These are phyloP conservation scores for Pseudophaeomoniella oleicola DNA, from an alignment of 2,329 filamentous ascomycete genomes.

Conservation along the genomic window DNA sequence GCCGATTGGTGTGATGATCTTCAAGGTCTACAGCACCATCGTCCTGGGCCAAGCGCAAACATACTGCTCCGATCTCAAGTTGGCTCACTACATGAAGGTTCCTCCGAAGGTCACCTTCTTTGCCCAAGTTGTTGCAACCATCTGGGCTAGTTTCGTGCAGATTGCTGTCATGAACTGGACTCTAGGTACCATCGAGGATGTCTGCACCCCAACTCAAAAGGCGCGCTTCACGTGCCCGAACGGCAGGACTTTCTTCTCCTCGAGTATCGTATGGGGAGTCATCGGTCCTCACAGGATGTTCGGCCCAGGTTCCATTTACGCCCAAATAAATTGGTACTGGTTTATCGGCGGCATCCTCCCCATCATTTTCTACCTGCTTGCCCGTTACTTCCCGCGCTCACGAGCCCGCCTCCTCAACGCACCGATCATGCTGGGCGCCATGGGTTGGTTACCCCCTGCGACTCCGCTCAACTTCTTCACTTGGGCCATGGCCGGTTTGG, in stretches of 20 bases:
- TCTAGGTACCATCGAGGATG: slow-evolving; percentile 23
- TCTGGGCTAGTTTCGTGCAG: slow-evolving; percentile 31
- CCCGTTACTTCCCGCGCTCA: slow-evolving; percentile 16
- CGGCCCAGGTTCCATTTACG: slow-evolving; percentile 31
- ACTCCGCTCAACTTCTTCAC: slow-evolving; percentile 21
- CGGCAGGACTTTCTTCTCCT: slow-evolving; percentile 32
- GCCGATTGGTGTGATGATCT: slow-evolving; percentile 35
- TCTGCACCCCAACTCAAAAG: slow-evolving; percentile 19
- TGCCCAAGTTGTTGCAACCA: slow-evolving; percentile 32
- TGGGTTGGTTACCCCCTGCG: slow-evolving; percentile 9
- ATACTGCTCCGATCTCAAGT: slow-evolving; percentile 35
- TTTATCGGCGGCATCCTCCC: slow-evolving; percentile 29
- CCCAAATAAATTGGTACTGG: slow-evolving; percentile 37
- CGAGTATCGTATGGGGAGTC: slow-evolving; percentile 36
- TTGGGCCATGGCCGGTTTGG: slow-evolving; percentile 20
- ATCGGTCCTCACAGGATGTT: slow-evolving; percentile 36
- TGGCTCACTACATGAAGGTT: slow-evolving; percentile 38
- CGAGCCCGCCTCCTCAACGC: slow-evolving; percentile 10
- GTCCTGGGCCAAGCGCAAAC: slow-evolving; percentile 31
- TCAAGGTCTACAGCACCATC: slow-evolving; percentile 28
- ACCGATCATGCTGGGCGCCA: slow-evolving; percentile 17
- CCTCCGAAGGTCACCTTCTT: slow-evolving; percentile 32
- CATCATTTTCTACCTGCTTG: slow-evolving; percentile 25
- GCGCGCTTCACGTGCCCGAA: slow-evolving; percentile 18
- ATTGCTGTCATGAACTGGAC: slow-evolving; percentile 22